Conservation (phyloP, 2,329 filamentous ascomycete genomes). For the Saccharata proteae region DNA sequence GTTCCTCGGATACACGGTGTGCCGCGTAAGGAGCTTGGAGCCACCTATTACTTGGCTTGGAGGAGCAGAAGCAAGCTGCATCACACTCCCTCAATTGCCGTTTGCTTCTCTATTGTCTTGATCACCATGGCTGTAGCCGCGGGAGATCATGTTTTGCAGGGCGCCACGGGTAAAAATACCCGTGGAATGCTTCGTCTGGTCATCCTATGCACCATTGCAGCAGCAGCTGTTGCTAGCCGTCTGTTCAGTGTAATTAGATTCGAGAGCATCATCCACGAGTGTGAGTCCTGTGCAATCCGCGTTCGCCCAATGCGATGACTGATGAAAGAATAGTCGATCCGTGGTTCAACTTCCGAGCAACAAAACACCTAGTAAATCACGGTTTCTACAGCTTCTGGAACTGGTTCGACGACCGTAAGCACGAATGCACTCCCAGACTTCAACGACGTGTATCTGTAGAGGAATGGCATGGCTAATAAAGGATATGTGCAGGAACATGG, state of each 20-base stretch:
- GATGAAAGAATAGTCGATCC: slow-evolving; percentile 63
- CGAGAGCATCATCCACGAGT: slow-evolving; percentile 99
- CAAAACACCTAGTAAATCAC: slow-evolving; percentile 92
- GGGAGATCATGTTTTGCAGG: slow-evolving; percentile 51
- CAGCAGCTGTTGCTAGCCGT: slow-evolving; percentile 80
- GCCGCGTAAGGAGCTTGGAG: too few species aligned
- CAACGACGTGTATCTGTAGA: slow-evolving; percentile 1
- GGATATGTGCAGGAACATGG: slow-evolving; percentile 60
- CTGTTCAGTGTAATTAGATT: slow-evolving; percentile 98
- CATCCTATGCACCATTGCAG: slow-evolving; percentile 85
- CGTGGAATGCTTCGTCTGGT: slow-evolving; percentile 76
- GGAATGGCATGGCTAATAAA: slow-evolving; percentile 1
- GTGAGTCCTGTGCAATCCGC: slow-evolving; percentile 48
- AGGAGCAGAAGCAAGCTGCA: slow-evolving; percentile 8
- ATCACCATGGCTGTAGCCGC: slow-evolving; percentile 27
- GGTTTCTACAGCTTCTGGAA: slow-evolving; percentile 99
- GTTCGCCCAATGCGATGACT: slow-evolving; percentile 14
- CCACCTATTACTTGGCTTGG: too few species aligned
- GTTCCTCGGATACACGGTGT: too few species aligned
- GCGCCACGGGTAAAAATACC: slow-evolving; percentile 67
- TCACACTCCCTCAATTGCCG: slow-evolving; percentile 6
- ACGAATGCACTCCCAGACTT: slow-evolving; percentile 1
- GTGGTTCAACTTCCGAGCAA: slow-evolving; percentile 99
- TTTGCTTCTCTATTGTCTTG: slow-evolving; percentile 10
- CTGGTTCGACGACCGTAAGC: slow-evolving; percentile 93